These are phyloP conservation scores for Heterobasidion parviporum DNA, from an alignment of 1,284 basidiomycete species.

Conservation along the genomic window DNA sequence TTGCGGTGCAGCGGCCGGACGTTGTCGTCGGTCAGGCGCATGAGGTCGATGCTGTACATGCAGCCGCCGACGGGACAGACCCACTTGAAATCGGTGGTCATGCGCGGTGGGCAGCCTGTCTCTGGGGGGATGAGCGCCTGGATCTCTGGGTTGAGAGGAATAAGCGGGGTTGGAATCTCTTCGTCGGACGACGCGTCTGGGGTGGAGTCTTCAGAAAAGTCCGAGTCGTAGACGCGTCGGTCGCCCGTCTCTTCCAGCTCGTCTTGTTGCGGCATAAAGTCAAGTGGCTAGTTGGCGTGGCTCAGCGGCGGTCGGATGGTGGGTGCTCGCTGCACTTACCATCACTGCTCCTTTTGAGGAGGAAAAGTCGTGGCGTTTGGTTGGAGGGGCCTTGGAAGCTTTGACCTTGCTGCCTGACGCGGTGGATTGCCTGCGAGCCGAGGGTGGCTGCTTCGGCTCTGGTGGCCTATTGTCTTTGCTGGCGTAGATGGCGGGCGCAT, in stretches of 20 bases:
- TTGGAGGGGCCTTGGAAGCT: too few species aligned
- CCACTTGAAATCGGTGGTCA: not conserved
- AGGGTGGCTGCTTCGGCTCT: not conserved
- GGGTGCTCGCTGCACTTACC: too few species aligned
- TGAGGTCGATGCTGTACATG: constrained; percentile 15
- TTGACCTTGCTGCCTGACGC: too few species aligned
- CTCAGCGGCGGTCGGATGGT: not conserved
- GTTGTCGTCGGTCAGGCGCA: constrained; percentile 13
- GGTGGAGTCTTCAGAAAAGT: constrained; percentile 42
- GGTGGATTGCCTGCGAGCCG: not conserved
- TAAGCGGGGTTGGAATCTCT: not conserved
- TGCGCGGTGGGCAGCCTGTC: not conserved
- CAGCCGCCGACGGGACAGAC: constrained; percentile 8
- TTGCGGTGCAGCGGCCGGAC: constrained; percentile 6
- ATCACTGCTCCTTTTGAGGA: too few species aligned
- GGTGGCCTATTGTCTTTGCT: not conserved
- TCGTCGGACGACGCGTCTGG: constrained; percentile 21
- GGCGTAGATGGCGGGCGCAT: not conserved
- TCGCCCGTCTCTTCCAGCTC: not conserved
- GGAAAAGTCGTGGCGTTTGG: too few species aligned
- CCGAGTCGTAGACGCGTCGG: constrained; percentile 20
- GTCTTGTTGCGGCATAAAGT: not conserved
- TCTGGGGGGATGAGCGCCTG: not conserved
- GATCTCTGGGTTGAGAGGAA: not conserved
- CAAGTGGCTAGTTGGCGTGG: not conserved